A percentile compares a stretch with the other conserved stretches of the same genome.
These are phyloP conservation scores for Cutaneotrichosporon arboriforme DNA, from an alignment of 1,284 basidiomycete genomes.

Conservation along the genomic window DNA sequence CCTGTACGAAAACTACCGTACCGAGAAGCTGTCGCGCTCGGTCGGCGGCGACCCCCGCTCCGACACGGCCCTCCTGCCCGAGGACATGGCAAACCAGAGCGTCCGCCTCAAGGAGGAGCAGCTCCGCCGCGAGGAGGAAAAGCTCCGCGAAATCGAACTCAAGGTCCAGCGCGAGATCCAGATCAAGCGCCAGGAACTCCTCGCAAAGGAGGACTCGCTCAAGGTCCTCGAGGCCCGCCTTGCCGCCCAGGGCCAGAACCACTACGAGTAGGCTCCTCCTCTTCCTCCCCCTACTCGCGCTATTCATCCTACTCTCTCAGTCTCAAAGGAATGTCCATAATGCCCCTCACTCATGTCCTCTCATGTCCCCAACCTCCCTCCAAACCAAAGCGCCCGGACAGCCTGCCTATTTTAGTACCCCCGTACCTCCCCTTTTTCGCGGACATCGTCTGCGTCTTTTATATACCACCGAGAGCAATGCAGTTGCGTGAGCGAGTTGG, in stretches of 20 bases:
- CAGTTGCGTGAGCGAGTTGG: neutral
- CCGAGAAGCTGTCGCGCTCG: slow-evolving; percentile 92
- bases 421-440: neutral
- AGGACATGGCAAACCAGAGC: slow-evolving; percentile 93
- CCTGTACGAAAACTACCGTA: slow-evolving; percentile 65
- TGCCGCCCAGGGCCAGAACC: slow-evolving; percentile 17
- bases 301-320: neutral
- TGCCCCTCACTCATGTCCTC: slow-evolving; percentile 10
- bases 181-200: slow-evolving; percentile 93
- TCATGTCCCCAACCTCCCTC: slow-evolving; percentile 3
- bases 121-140: slow-evolving; percentile 93
- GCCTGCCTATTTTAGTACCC: slow-evolving; percentile 5
- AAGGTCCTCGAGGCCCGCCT: slow-evolving; percentile 49
- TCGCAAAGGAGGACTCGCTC: slow-evolving; percentile 76
- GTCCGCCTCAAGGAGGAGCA: slow-evolving; percentile 98
- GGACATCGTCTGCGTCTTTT: neutral
- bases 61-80: slow-evolving; percentile 78
- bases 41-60: slow-evolving; percentile 76
- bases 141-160: slow-evolving; percentile 96
- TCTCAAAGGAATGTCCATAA: slow-evolving; percentile 15
- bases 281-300: neutral
- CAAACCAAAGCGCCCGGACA: neutral
- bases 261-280: slow-evolving; percentile 7
- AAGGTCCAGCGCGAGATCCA: slow-evolving; percentile 98
- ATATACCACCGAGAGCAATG: slow-evolving; percentile 1